Evolutionary conservation across 176 grass and related monocot genomes (phyloP).

Genomic region (Phyllostachys edulis): DNA sequence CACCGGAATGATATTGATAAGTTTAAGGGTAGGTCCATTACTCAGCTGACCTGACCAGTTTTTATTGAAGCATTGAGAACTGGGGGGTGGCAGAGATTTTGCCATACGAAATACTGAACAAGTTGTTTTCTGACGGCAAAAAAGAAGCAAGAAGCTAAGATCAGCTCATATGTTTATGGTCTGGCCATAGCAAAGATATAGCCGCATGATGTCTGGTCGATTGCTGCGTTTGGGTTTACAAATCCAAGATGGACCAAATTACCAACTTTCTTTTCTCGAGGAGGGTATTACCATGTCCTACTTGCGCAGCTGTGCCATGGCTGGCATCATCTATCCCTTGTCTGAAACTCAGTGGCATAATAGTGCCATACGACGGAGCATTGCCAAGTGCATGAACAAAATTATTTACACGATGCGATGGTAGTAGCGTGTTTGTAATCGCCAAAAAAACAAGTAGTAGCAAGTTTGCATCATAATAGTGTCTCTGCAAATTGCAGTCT

Average conservation of each 20-base stretch:
- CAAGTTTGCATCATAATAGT: not conserved
- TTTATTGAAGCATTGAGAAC: not conserved
- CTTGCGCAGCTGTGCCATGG: not conserved
- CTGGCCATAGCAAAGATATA: not conserved
- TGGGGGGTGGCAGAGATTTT: not conserved
- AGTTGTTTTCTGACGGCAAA: not conserved
- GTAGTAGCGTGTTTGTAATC: not conserved
- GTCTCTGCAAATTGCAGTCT: not conserved
- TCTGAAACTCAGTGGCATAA: not conserved
- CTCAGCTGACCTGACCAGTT: not conserved
- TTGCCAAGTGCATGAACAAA: not conserved
- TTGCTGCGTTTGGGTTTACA: not conserved
- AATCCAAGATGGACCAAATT: not conserved
- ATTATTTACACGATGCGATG: not conserved
- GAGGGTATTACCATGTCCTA: not conserved
- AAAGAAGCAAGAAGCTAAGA: not conserved
- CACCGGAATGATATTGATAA: no score
- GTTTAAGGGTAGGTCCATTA: not conserved
- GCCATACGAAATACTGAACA: not conserved
- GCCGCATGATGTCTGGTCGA: not conserved
- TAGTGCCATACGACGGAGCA: not conserved
- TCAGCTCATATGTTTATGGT: not conserved
- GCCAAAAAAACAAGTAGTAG: not conserved
- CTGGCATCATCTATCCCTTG: not conserved
- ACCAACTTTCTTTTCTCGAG: not conserved